A percentile compares a stretch with the other conserved stretches of the same genome.
These are phyloP conservation scores for Tylopilus vinaceipallidus DNA, from an alignment of 768 basidiomycete genomes.

Conservation along the genomic window DNA sequence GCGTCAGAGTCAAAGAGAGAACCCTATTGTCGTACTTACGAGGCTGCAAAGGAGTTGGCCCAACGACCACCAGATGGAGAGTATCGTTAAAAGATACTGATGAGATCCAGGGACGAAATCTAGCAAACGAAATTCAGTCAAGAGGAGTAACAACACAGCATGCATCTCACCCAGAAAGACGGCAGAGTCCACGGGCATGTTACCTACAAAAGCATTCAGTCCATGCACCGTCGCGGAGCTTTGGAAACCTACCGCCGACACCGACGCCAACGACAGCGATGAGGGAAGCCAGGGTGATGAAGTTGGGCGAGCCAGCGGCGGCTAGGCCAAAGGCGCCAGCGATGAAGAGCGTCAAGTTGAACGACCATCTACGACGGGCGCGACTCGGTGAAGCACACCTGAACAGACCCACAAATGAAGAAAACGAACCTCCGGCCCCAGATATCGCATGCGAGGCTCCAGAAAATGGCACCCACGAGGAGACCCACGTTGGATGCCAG, in stretches of 20 bases:
- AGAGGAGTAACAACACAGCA: background rate
- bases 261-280: constrained; percentile 46
- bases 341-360: constrained; percentile 55
- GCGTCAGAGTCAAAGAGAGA: background rate
- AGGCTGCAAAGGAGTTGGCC: constrained; percentile 53
- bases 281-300: constrained; percentile 47
- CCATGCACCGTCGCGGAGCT: background rate
- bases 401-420: background rate
- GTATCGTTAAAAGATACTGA: constrained; percentile 56
- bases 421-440: constrained; percentile 45
- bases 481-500: constrained; percentile 54
- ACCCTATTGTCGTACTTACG: constrained; percentile 23
- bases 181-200: constrained; percentile 54
- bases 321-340: constrained; percentile 52
- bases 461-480: constrained; percentile 47
- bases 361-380: constrained; percentile 39
- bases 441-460: constrained; percentile 49
- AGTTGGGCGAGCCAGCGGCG: constrained; percentile 46
- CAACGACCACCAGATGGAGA: constrained; percentile 60
- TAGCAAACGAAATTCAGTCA: constrained; percentile 19
- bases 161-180: constrained; percentile 44
- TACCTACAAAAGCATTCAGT: constrained; percentile 32
- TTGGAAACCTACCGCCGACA: constrained; percentile 39
- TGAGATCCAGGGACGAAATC: constrained; percentile 53
- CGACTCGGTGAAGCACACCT: no score